Percentiles rank a stretch among this genome's conserved stretches.
Conservation (phyloP, 345 rosid species). For the Salix exigua region DNA sequence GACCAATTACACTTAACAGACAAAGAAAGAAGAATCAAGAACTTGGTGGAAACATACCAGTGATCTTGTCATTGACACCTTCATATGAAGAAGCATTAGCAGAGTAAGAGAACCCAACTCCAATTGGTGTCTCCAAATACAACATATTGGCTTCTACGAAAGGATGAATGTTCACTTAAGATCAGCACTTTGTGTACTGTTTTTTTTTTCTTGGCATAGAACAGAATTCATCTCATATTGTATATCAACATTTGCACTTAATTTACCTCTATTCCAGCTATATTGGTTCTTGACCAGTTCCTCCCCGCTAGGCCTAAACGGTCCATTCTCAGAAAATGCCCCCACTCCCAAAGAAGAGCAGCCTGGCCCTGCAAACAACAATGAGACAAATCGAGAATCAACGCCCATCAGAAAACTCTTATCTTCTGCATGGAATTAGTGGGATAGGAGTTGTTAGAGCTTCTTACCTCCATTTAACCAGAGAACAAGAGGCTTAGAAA, state of each 20-base stretch:
- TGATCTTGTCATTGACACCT: conserved; percentile 67
- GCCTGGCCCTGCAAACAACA: conserved; percentile 65
- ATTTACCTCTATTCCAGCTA: conserved; percentile 92
- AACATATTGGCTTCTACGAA: conserved; percentile 87
- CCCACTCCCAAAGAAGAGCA: conserved; percentile 97
- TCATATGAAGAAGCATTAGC: conserved; percentile 55
- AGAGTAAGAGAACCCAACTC: conserved; percentile 97
- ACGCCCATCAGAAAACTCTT: not conserved
- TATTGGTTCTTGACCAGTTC: conserved; percentile 62
- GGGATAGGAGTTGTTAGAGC: not conserved
- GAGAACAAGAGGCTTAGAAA: conserved; percentile 84
- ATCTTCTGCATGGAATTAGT: not conserved
- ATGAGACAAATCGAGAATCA: not conserved
- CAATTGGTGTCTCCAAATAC: conserved; percentile 89
- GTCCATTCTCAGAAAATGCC: conserved; percentile 95
- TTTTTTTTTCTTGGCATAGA: not conserved
- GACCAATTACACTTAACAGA: not conserved
- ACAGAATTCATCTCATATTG: not conserved
- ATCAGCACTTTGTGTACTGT: conserved; percentile 3
- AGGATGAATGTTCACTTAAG: conserved; percentile 1
- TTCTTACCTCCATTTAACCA: conserved; percentile 95
- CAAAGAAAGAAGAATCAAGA: not conserved
- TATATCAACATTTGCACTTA: not conserved
- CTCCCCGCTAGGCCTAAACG: conserved; percentile 88
- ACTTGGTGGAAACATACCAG: conserved; percentile 45